phyloP scores from a whole-genome alignment of 495 filamentous ascomycete species.

The Penicillium verhagenii region DNA sequence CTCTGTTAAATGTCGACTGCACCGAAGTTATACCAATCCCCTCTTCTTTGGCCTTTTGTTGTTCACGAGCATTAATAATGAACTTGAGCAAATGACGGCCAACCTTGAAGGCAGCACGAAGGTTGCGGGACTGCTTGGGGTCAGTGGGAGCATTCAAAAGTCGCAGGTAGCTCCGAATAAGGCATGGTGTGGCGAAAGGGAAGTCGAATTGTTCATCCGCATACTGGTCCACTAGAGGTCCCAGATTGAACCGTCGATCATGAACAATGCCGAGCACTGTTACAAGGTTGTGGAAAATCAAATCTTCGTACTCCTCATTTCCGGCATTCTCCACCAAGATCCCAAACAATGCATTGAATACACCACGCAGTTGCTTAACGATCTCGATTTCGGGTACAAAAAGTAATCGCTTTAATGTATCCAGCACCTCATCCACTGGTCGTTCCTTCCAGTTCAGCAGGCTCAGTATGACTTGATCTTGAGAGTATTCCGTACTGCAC shows the following conservation, averaged over 20 bases:
- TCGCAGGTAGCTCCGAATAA: slow-evolving; percentile 81
- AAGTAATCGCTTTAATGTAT: slow-evolving; percentile 74
- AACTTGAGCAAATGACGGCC: slow-evolving; percentile 91
- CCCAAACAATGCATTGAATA: slow-evolving; percentile 89
- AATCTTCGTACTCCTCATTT: slow-evolving; percentile 87
- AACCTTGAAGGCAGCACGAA: slow-evolving; percentile 93
- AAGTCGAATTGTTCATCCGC: slow-evolving; percentile 89
- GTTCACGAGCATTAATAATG: slow-evolving; percentile 83
- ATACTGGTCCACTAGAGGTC: slow-evolving; percentile 86
- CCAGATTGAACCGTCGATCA: slow-evolving; percentile 88
- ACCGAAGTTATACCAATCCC: slow-evolving; percentile 83
- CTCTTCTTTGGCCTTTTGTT: slow-evolving; percentile 85
- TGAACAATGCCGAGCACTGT: slow-evolving; percentile 90
- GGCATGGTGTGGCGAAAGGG: slow-evolving; percentile 88
- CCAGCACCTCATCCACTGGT: slow-evolving; percentile 63
- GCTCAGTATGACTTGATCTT: slow-evolving; percentile 83
- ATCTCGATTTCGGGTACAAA: slow-evolving; percentile 98
- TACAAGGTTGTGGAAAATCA: slow-evolving; percentile 87
- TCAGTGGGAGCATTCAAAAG: slow-evolving; percentile 78
- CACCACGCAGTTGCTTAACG: slow-evolving; percentile 85
- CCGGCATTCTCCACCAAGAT: slow-evolving; percentile 86
- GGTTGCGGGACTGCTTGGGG: slow-evolving; percentile 72
- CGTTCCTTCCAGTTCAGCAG: slow-evolving; percentile 84
- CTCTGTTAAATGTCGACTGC: slow-evolving; percentile 73
- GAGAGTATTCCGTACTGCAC: slow-evolving; percentile 93